Percentiles rank a stretch among this genome's conserved stretches.
phyloP scores from a whole-genome alignment of 306 rosid genomes.

The Lathyrus sativus region DNA sequence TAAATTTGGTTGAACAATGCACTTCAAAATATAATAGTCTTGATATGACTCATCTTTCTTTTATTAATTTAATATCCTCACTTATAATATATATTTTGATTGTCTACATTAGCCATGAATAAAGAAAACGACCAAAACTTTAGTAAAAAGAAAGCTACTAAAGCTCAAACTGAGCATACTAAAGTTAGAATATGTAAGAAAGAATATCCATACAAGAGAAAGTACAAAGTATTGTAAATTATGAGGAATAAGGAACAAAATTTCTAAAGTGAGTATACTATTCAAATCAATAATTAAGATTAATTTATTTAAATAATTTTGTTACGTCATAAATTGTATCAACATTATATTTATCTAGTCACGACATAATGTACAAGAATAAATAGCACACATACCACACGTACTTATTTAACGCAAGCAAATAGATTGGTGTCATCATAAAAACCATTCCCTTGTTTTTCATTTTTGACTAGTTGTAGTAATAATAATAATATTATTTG shows the following conservation, averaged over 20 bases:
- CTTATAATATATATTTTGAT: slow-evolving; percentile 22
- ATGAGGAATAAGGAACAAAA: not conserved
- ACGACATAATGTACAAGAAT: slow-evolving; percentile 10
- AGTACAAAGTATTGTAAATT: slow-evolving; percentile 32
- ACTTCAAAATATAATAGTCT: slow-evolving; percentile 10
- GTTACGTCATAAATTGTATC: slow-evolving; percentile 3
- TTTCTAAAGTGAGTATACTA: slow-evolving; percentile 8
- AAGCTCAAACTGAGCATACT: slow-evolving; percentile 28
- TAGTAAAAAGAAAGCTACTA: slow-evolving; percentile 19
- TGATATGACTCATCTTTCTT: slow-evolving; percentile 15
- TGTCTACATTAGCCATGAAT: slow-evolving; percentile 24
- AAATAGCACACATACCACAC: not conserved
- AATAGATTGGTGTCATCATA: not conserved
- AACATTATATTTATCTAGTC: slow-evolving; percentile 14
- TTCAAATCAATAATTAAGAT: not conserved
- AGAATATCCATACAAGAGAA: slow-evolving; percentile 29
- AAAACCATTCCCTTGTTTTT: slow-evolving; percentile 2
- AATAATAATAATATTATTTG: not conserved
- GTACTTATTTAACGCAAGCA: slow-evolving; percentile 10
- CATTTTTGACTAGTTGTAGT: slow-evolving; percentile 7
- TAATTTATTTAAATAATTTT: no score
- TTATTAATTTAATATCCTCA: slow-evolving; percentile 28
- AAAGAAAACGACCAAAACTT: slow-evolving; percentile 31
- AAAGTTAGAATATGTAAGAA: slow-evolving; percentile 17
- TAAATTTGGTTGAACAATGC: slow-evolving; percentile 20